Evolutionary conservation across 148 eudicot species (phyloP), one percentile per base, ranked within the genome.

Genomic region (Silene conica): DNA sequence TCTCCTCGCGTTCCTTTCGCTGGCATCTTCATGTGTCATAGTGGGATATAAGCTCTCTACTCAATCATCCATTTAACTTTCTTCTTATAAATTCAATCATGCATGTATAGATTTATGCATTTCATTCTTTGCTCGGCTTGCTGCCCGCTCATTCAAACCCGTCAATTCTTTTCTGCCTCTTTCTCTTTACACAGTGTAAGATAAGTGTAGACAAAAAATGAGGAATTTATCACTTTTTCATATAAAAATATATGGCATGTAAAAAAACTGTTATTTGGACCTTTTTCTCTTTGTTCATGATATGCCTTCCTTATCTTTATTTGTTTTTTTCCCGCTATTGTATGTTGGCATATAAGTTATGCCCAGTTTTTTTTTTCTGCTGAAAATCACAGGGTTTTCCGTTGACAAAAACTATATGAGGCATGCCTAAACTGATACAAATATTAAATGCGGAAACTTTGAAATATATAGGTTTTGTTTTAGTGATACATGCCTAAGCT

Each of bases 21-120:
- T 92, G 1, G 96, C 86, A 26, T 50, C 74, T 22, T 90, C 96
- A 0, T 84, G 96, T 54, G 45, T 89, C 63, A 70, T 92, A 61
- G 85, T 93, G 43, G 98, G 96, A 72, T 89, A 88, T 72, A 90
- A 90, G 83, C 91, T 92, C 63, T 87, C 88, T 26, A 84, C 81
- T 61, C 90, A 82, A 57, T 80, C 92, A 4, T 82, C 77, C 20
- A 74, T 89, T 18, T 91, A 46, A 85, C 31, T 18, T 11, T 19
- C 5, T 19, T 65, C 34, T n/a, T 19, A 46, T 0, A 14, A 26
- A 5, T 1, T 10, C 25, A 0, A 10, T 16, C 22, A 23, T 45
- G 20, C 5, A 2, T 74, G 52, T 70, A 74, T 61, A 74, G 70
- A 34, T 69, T 70, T 57, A 21, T 43, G 18, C 5, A 23, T 57